Conservation (phyloP, 768 basidiomycete genomes). For the Xerocomellus amylosporus region DNA sequence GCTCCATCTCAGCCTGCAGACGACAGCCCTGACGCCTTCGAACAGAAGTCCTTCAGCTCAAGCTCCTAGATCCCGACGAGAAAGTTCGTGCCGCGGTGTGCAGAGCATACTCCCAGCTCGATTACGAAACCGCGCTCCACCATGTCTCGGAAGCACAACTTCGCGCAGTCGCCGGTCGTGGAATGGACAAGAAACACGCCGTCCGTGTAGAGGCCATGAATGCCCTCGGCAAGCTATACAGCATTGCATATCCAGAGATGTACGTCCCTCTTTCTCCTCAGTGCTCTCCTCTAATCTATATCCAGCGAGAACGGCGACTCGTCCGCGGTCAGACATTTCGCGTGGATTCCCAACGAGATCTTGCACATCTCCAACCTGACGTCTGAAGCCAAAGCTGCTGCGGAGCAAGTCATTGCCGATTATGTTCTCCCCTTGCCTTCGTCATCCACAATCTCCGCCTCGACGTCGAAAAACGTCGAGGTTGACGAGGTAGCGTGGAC, state of each 20-base stretch:
- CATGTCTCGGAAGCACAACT: slow-evolving; percentile 68
- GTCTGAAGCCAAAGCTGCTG: slow-evolving; percentile 57
- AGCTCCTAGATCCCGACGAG: slow-evolving; percentile 87
- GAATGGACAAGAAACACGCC: slow-evolving; percentile 75
- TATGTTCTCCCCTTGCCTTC: slow-evolving; percentile 79
- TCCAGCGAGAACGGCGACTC: slow-evolving; percentile 76
- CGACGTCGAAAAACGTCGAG: slow-evolving; percentile 47
- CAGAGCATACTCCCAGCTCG: slow-evolving; percentile 74
- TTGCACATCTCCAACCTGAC: slow-evolving; percentile 53
- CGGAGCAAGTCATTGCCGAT: slow-evolving; percentile 68
- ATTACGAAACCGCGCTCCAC: slow-evolving; percentile 89
- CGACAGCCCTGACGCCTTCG: slow-evolving; percentile 1
- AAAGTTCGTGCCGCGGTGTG: slow-evolving; percentile 85
- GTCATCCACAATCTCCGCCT: slow-evolving; percentile 34
- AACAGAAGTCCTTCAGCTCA: slow-evolving; percentile 56
- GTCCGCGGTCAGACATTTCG: slow-evolving; percentile 73
- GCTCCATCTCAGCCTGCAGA: slow-evolving; percentile 17
- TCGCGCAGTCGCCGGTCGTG: slow-evolving; percentile 62
- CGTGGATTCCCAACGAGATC: slow-evolving; percentile 87
- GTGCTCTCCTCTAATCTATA: slow-evolving; percentile 1
- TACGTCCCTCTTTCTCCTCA: slow-evolving; percentile 38
- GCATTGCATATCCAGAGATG: slow-evolving; percentile 87
- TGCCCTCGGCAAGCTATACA: slow-evolving; percentile 74
- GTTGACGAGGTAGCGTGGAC: slow-evolving; percentile 84
- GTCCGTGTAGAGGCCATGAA: slow-evolving; percentile 78